These are phyloP conservation scores for Colletotrichum karsti DNA, from an alignment of 2,329 filamentous ascomycete species.

Conservation along the genomic window DNA sequence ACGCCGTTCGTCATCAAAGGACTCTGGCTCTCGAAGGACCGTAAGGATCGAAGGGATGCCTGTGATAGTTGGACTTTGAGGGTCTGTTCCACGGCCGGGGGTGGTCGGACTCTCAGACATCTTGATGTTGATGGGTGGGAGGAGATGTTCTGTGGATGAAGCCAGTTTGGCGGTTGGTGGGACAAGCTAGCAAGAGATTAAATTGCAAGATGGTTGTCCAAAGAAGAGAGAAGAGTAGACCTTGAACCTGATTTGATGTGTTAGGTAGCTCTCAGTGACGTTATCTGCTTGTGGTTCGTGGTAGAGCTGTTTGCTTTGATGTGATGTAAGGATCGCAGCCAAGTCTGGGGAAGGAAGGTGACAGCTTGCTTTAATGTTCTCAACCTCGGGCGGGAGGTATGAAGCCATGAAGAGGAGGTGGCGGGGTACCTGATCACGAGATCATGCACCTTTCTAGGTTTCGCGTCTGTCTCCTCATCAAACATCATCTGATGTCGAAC, in stretches of 20 bases:
- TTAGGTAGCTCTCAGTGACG: no score
- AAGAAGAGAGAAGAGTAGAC: not conserved
- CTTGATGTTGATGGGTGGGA: not conserved
- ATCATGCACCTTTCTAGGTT: conserved; percentile 6
- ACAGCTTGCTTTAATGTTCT: not conserved
- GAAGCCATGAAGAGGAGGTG: not conserved
- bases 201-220: not conserved
- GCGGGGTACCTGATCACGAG: conserved; percentile 17
- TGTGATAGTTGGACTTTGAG: conserved; percentile 14
- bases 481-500: conserved; percentile 26
- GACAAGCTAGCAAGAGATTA: not conserved
- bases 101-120: conserved; percentile 24
- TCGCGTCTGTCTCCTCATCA: conserved; percentile 26
- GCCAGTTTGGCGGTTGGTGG: not conserved
- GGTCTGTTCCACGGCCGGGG: conserved; percentile 7
- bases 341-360: not conserved
- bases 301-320: not conserved
- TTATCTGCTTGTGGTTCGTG: not conserved
- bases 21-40: conserved; percentile 21
- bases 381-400: not conserved
- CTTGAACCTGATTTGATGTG: no score
- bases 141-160: not conserved
- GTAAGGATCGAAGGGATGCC: conserved; percentile 25
- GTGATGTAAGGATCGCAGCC: not conserved
- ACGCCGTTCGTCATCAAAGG: conserved; percentile 17